Conservation (phyloP, 2,329 filamentous ascomycete genomes). For the Aspergillus sp. region DNA sequence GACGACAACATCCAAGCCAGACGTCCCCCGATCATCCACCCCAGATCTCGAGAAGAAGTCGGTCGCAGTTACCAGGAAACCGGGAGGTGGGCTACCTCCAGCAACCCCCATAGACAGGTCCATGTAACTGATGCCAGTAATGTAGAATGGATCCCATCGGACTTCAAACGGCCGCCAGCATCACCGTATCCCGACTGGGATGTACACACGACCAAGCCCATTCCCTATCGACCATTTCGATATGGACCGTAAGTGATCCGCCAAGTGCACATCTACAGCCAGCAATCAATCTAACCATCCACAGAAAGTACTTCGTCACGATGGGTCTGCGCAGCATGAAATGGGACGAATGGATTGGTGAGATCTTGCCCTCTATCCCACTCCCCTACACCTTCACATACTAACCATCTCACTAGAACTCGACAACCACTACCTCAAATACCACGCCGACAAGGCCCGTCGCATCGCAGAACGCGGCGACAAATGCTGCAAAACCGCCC, state of each 20-base stretch:
- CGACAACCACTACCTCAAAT: conserved; percentile 75
- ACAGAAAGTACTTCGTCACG: conserved; percentile 68
- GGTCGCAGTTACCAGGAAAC: conserved; percentile 38
- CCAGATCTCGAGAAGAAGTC: conserved; percentile 46
- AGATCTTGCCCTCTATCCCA: too few species aligned
- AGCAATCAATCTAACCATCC: neutral
- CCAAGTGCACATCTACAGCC: neutral
- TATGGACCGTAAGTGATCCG: conserved; percentile 61
- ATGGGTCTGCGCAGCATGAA: conserved; percentile 74
- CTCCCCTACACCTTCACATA: neutral
- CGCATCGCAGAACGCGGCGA: conserved; percentile 67
- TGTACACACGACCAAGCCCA: conserved; percentile 66
- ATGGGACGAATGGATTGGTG: conserved; percentile 72
- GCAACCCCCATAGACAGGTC: neutral
- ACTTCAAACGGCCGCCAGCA: conserved; percentile 63
- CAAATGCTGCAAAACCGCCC: conserved; percentile 69
- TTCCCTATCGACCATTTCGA: conserved; percentile 77
- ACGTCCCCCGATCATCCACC: conserved; percentile 25
- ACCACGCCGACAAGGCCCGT: conserved; percentile 68
- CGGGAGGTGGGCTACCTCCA: conserved; percentile 46
- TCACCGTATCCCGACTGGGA: conserved; percentile 69
- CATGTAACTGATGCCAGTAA: neutral
- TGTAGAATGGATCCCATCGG: conserved; percentile 58
- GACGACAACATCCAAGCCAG: conserved; percentile 17
- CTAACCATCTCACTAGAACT: conserved; percentile 56